phyloP scores from a whole-genome alignment of 164 flowering plant species.

The Aristolochia californica region DNA sequence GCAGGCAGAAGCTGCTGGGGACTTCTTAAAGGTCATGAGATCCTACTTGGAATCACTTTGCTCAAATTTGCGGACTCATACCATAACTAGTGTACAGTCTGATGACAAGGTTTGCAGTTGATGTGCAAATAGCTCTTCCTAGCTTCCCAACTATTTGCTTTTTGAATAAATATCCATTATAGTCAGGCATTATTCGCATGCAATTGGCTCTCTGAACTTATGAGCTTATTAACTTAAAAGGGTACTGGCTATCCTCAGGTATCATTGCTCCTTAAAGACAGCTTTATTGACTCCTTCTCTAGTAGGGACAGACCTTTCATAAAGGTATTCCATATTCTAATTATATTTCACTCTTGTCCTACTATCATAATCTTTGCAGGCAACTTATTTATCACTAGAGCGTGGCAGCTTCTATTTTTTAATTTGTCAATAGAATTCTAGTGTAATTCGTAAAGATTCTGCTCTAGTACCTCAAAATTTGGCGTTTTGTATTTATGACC shows the following conservation, averaged over 20 bases:
- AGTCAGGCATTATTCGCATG: too few relatives aligned
- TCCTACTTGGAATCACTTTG: constrained; percentile 76
- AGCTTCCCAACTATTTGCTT: neutral
- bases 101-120: constrained; percentile 59
- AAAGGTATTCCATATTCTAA: constrained; percentile 39
- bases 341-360: neutral
- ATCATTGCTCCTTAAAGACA: constrained; percentile 86
- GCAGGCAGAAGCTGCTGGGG: constrained; percentile 74
- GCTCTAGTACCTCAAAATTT: too few relatives aligned
- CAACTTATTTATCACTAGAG: too few relatives aligned
- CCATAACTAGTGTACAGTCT: constrained; percentile 86
- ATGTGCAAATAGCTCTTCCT: neutral
- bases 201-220: too few relatives aligned
- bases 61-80: constrained; percentile 58
- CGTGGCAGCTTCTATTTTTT: too few relatives aligned
- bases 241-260: constrained; percentile 35
- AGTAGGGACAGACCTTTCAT: constrained; percentile 58
- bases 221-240: too few relatives aligned
- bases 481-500: too few relatives aligned
- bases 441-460: too few relatives aligned
- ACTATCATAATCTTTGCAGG: too few relatives aligned
- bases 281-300: constrained; percentile 83
- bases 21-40: constrained; percentile 57
- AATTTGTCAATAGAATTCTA: too few relatives aligned
- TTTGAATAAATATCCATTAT: too few relatives aligned